A percentile compares a stretch with the other conserved stretches of the same genome.
phyloP scores from a whole-genome alignment of 345 rosid species.

The Jatropha curcas region DNA sequence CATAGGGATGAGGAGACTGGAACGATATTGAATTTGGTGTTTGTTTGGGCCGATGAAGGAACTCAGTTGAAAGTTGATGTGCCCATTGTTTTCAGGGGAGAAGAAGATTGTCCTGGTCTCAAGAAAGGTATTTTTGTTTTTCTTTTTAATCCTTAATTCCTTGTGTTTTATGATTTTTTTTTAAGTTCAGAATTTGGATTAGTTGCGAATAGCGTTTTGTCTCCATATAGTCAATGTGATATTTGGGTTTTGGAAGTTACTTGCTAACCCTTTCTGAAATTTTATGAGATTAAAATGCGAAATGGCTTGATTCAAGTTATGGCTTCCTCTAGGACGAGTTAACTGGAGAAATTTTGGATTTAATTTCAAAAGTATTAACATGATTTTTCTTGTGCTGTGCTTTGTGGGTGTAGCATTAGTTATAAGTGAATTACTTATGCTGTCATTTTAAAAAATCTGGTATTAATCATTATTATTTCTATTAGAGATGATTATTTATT shows the following conservation, averaged over 20 bases:
- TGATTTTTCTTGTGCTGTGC: no score
- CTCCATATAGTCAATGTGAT: not conserved
- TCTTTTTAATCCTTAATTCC: not conserved
- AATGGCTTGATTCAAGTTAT: not conserved
- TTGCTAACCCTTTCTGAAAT: not conserved
- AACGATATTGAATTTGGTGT: conserved; percentile 75
- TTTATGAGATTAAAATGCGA: not conserved
- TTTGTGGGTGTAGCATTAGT: not conserved
- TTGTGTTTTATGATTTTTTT: not conserved
- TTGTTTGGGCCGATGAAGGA: conserved; percentile 89
- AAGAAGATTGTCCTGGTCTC: conserved; percentile 67
- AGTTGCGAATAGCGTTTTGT: not conserved
- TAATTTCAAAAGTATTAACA: not conserved
- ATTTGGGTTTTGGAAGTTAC: not conserved
- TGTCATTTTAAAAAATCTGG: not conserved
- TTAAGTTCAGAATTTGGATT: not conserved
- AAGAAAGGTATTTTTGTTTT: conserved; percentile 57
- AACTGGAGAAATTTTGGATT: not conserved
- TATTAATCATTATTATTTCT: no score
- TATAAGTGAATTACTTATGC: not conserved
- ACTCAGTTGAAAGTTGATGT: conserved; percentile 73
- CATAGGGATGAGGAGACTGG: conserved; percentile 83
- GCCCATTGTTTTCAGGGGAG: conserved; percentile 83
- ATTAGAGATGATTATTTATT: not conserved
- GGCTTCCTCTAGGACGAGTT: not conserved